phyloP scores from a whole-genome alignment of 306 rosid genomes.

The Begonia loranthoides region DNA sequence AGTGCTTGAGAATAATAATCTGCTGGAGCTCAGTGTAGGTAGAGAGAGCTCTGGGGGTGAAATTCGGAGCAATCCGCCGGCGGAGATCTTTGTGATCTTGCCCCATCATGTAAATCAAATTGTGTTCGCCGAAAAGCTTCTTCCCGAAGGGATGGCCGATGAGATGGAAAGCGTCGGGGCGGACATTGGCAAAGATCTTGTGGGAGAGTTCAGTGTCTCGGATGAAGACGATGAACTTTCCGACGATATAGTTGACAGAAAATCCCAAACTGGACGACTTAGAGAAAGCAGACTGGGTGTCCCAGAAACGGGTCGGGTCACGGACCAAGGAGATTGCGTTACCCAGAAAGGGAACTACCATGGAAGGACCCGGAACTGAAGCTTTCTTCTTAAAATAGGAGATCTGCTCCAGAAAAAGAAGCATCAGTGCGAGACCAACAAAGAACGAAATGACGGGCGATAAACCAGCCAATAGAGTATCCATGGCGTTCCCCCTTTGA shows the following conservation, averaged over 20 bases:
- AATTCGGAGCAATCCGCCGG: slow-evolving; percentile 75
- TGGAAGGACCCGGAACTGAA: slow-evolving; percentile 42
- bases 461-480: slow-evolving; percentile 1
- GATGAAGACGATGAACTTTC: slow-evolving; percentile 60
- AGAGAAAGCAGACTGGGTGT: slow-evolving; percentile 37
- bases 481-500: neutral
- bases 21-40: slow-evolving; percentile 72
- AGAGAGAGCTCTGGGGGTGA: slow-evolving; percentile 62
- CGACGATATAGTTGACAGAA: slow-evolving; percentile 66
- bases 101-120: slow-evolving; percentile 77
- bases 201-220: slow-evolving; percentile 72
- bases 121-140: slow-evolving; percentile 81
- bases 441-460: slow-evolving; percentile 23
- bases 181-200: slow-evolving; percentile 69
- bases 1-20: slow-evolving; percentile 48
- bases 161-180: slow-evolving; percentile 53
- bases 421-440: slow-evolving; percentile 17
- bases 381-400: slow-evolving; percentile 41
- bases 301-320: slow-evolving; percentile 66
- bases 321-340: slow-evolving; percentile 50
- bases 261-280: slow-evolving; percentile 36
- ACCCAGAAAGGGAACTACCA: slow-evolving; percentile 57
- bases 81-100: slow-evolving; percentile 76
- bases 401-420: slow-evolving; percentile 55
- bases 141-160: slow-evolving; percentile 91